Evolutionary conservation across 306 rosid species (phyloP), one percentile per base, ranked within the genome.

Genomic region (Casuarina equisetifolia): DNA sequence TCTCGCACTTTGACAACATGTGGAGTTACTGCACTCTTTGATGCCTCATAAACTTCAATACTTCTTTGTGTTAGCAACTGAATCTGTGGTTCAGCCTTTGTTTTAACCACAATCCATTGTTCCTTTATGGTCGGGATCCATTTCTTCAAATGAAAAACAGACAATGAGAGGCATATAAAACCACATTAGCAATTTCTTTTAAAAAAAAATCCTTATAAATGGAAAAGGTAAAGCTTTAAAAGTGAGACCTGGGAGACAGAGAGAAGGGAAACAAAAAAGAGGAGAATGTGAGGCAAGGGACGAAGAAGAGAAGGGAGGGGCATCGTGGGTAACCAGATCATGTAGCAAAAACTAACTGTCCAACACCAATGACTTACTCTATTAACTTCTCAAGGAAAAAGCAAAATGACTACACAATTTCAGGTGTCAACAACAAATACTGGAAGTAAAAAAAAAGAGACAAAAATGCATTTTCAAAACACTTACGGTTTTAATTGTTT

Each of bases 401-500:
- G n/a, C 70, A 48, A 66, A 25, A 19, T 25, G 32, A 25, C 32
- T 25, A 25, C 32, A 25, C 32, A 25, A 25, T 25, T 25, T 25
- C 32, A 25, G 32, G 32, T 25, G 32, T 19, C 35, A 36, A 61
- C 43, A 11, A 35, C 16, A 32, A 35, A 61, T 42, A 38, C 43
- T 67, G 7, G 50, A 67, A 67, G 12, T 67, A 32, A 71, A 46
- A 70, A 49, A 35, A 70, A 82, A 36, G 75, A 43, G 35, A 86
- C 73, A 61, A 72, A 61, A 63, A 59, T 66, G 73, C 58, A 66
- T 69, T 74, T 19, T 54, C 69, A 66, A 75, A 80, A 61, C 16
- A 66, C 97, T 92, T 88, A 96, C 99, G 75, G 91, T 78, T 86
- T 85, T 92, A 42, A 96, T 68, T 77, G 89, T 86, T 85, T 85